These are phyloP conservation scores for Fusarium algeriense DNA, from an alignment of 2,329 filamentous ascomycete species.

Conservation along the genomic window DNA sequence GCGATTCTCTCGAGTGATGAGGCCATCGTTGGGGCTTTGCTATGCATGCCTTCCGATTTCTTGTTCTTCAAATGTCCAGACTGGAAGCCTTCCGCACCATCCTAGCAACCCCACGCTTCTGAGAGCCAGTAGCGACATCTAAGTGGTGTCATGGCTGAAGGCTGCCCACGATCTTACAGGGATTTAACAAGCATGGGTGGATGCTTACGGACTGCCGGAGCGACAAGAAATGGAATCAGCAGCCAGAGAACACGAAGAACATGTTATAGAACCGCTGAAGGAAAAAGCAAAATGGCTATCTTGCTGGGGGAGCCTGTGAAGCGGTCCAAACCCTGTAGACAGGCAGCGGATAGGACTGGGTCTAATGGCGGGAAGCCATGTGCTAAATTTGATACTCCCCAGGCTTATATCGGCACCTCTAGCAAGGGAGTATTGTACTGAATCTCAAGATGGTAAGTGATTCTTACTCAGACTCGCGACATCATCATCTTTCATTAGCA, in stretches of 20 bases:
- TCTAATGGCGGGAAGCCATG: conserved; percentile 42
- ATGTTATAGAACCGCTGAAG: conserved; percentile 25
- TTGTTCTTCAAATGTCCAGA: conserved; percentile 35
- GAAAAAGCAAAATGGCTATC: conserved; percentile 33
- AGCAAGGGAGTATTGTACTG: conserved; percentile 5
- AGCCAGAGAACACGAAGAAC: conserved; percentile 24
- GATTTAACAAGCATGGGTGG: conserved; percentile 19
- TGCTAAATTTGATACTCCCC: conserved; percentile 38
- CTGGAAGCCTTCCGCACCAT: conserved; percentile 39
- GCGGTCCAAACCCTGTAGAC: conserved; percentile 28
- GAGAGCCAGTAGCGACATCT: conserved; percentile 37
- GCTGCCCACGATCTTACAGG: conserved; percentile 28
- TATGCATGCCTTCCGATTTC: conserved; percentile 36
- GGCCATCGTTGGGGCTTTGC: conserved; percentile 43
- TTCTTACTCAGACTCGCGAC: conserved; percentile 24
- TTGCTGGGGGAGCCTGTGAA: conserved; percentile 33
- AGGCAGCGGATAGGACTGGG: conserved; percentile 15
- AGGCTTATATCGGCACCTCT: conserved; percentile 36
- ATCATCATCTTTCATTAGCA: conserved; percentile 19
- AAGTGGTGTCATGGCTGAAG: conserved; percentile 44
- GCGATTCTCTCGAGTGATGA: conserved; percentile 43
- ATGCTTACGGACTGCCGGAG: conserved; percentile 24
- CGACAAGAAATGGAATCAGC: conserved; percentile 37
- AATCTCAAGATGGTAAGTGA: conserved; percentile 11
- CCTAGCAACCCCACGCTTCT: conserved; percentile 44